Evolutionary conservation across 2,329 filamentous ascomycete genomes (phyloP), one percentile per base, ranked within the genome.

Genomic region (Trichoderma simmonsii): DNA sequence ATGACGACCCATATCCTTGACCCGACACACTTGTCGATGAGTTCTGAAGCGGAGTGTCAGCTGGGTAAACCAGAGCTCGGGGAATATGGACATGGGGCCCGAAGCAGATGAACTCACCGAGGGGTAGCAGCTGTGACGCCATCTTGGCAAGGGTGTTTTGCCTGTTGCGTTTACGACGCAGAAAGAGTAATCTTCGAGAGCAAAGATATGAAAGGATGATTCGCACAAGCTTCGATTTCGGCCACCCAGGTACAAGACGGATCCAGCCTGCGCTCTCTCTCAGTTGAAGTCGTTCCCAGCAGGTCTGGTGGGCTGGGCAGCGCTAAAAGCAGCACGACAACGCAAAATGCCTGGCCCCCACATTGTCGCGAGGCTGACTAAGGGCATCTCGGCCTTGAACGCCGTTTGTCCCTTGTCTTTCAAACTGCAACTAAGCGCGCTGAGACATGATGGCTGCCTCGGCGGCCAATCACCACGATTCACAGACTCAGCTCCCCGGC

Each of bases 1-100:
- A 99, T 99, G 78, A 99, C 90, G 75, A 99, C 95, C 95, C 95
- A 98, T 82, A 99, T 98, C 78, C 92, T 92, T 70, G 95, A 98
- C 74, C 96, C 96, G 76, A 99, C 95, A 81, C 96, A 99, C 84
- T 98, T 98, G 86, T 99, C 96, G 82, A 99, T 98, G 80, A 99
- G 90, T 84, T 99, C 96, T 97, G 30, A 15, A 15, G 69, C 7
- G 64, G 71, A 12, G 26, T 72, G 71, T 59, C 60, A 70, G 36
- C 12, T 7, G 14, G 3, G n/a, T 48, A 12, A 43, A 5, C 62
- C n/a, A 62, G 26, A 32, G n/a, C 14, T 14, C 39, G 3, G 60
- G 14, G 14, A 54, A n/a, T 6, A 39, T 36, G 54, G 36, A 51
- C 68, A 39, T n/a, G 56, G 57, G 28, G 56, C 30, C 56, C 9